Evolutionary conservation across 768 basidiomycete genomes (phyloP).

Genomic region (Strobilomyces confusus): DNA sequence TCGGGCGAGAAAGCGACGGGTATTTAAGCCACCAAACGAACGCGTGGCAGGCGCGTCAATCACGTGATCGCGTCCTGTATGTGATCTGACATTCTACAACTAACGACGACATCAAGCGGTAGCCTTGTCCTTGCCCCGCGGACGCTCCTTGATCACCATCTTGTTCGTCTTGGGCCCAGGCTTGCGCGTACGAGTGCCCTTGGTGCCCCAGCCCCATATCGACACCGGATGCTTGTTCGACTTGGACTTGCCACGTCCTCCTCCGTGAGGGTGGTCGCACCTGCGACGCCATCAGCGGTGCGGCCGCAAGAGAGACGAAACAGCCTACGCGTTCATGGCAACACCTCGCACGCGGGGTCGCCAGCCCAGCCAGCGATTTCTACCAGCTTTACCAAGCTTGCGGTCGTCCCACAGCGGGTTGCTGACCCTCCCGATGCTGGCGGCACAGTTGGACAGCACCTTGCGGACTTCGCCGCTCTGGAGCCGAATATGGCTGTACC

Average conservation of each 20-base stretch:
- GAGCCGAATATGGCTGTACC: conserved; percentile 79
- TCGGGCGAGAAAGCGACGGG: background rate
- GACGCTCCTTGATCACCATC: conserved; percentile 83
- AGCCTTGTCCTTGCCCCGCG: conserved; percentile 60
- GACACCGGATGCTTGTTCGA: conserved; percentile 92
- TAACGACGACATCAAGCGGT: background rate
- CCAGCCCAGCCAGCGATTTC: conserved; percentile 81
- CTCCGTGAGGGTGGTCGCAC: conserved; percentile 91
- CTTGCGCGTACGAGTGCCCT: conserved; percentile 90
- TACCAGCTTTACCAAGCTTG: conserved; percentile 87
- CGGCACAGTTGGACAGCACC: conserved; percentile 74
- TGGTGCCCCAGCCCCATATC: conserved; percentile 89
- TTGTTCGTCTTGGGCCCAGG: conserved; percentile 90
- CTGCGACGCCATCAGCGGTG: conserved; percentile 34
- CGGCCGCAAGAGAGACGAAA: background rate
- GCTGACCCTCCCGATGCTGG: conserved; percentile 89
- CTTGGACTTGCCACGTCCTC: conserved; percentile 97
- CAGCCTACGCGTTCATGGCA: conserved; percentile 88
- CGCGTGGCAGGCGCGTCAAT: conserved; percentile 26
- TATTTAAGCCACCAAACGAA: conserved; percentile 33
- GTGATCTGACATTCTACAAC: conserved; percentile 3
- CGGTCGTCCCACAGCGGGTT: conserved; percentile 87
- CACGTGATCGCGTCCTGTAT: conserved; percentile 29
- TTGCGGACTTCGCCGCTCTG: conserved; percentile 92
- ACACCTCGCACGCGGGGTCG: conserved; percentile 89